These are phyloP conservation scores for Adansonia rubrostipa DNA, from an alignment of 441 rosid genomes.

Conservation along the genomic window DNA sequence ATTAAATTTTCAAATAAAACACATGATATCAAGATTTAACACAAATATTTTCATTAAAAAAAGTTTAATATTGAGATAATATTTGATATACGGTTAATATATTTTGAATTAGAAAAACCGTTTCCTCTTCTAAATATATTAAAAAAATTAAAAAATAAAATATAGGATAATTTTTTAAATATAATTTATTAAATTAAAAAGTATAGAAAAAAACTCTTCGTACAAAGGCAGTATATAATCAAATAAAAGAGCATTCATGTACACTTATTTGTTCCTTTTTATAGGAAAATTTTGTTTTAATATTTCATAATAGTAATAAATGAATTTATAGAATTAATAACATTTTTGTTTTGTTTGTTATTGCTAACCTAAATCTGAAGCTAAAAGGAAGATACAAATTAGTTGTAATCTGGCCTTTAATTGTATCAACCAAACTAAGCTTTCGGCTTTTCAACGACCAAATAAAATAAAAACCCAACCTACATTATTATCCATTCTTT, in stretches of 20 bases:
- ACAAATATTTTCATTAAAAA: not conserved
- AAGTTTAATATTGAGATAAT: not conserved
- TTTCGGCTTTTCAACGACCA: not conserved
- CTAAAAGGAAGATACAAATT: not conserved
- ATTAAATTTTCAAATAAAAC: not conserved
- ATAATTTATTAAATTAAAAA: too few species aligned
- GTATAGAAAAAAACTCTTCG: too few species aligned
- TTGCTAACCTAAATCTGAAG: conserved; percentile 1
- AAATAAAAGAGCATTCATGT: not conserved
- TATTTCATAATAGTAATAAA: not conserved
- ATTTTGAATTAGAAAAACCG: too few species aligned
- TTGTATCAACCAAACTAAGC: not conserved
- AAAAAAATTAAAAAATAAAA: too few species aligned
- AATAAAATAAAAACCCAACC: not conserved
- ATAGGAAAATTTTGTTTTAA: not conserved
- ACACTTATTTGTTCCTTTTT: too few species aligned
- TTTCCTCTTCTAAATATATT: too few species aligned
- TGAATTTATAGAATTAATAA: not conserved
- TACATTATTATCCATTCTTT: not conserved
- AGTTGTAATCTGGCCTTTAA: not conserved
- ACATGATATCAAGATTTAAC: not conserved
- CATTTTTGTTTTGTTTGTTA: not conserved
- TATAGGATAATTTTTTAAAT: too few species aligned
- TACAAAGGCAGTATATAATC: too few species aligned
- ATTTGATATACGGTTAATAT: not conserved